Evolutionary conservation across 75 land plant species (phyloP), one percentile per base, ranked within the genome.

Genomic region (Picea sitchensis): DNA sequence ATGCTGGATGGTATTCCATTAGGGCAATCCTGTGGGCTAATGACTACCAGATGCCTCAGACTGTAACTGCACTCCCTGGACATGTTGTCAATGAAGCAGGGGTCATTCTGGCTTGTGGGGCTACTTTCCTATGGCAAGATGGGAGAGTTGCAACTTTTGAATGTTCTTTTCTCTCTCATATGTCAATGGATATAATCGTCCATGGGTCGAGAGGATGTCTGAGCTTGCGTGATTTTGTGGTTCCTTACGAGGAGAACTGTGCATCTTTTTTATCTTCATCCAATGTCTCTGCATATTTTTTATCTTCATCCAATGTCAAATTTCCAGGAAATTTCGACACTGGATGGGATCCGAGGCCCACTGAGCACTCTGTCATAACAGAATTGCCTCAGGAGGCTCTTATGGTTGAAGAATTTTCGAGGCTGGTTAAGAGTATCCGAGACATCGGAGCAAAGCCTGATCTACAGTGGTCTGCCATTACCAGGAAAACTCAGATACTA

Each of bases 1-100:
- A 62, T 62, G 44, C 44, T 41, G 96, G 98, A 1, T 96, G 98
- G 98, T 96, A 96, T 81, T 90, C 92, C 79, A 84, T 86, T 51
- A 47, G 97, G 6, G 85, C 85, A 59, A 91, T 90, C 59, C 63
- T 96, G 30, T 93, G 86, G 87, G 92, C 89, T 18, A 62, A 59
- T 32, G 81, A 88, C 69, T 96, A 87, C 56, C 80, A 87, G 60
- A 81, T 26, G 26, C 26, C 26, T 26, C 26, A 26, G 26, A 26
- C 26, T 26, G 26, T 26, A 26, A 26, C 26, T 26, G 26, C 26
- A 26, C 26, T 26, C 26, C 26, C 26, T 26, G 26, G 26, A 26
- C 26, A 26, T 26, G 26, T 26, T 26, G 26, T 26, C 26, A 26
- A 26, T 26, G 26, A 26, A 26, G 26, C 26, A 26, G 26, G 26